Evolutionary conservation across 371 early-diverging fungal species (phyloP), one percentile per base, ranked within the genome.

Genomic region (Lichtheimia ramosa): DNA sequence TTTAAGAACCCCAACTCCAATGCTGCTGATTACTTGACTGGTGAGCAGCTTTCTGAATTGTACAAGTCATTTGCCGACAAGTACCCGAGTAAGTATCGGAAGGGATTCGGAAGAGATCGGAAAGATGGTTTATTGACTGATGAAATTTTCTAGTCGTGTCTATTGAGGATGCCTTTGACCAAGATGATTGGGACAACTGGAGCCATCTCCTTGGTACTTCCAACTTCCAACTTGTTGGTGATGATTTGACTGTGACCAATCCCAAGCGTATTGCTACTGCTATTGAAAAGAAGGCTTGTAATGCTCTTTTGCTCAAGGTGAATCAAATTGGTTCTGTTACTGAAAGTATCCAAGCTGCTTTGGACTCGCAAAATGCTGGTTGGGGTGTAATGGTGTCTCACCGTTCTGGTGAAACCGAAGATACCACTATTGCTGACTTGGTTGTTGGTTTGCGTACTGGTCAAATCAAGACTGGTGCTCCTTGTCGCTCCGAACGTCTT

Each of bases 301-400:
- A 95, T 73, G 96, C 91, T 34, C 86, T 99, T 34, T 83, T 99
- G 65, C 89, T 99, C 67, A 99, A 99, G 89, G 97, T 98, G 63
- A 99, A 99, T 90, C 99, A 99, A 81, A 98, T 99, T 80, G 99
- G 99, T 65, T 92, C 96, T 58, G 89, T 99, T 48, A 92, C 94
- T 66, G 99, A 99, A 83, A 90, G 94, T 54, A 96, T 99, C 77
- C 78, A 91, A 60, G 83, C 88, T 61, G 88, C 91, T 62, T 70
- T 78, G 59, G 79, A 89, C 70, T 79, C 91, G 59, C 86, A 89
- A 75, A 46, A 57, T 24, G 91, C 91, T 59, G 95, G 95, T 61
- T 97, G 99, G 98, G 97, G 97, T 72, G 94, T 96, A 71, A 99
- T 99, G 99, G 98, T 97, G 56, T 95, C 96, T 63, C 99, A 99